These are phyloP conservation scores for Rhododendron vialii DNA, from an alignment of 148 eudicot species.

Conservation along the genomic window DNA sequence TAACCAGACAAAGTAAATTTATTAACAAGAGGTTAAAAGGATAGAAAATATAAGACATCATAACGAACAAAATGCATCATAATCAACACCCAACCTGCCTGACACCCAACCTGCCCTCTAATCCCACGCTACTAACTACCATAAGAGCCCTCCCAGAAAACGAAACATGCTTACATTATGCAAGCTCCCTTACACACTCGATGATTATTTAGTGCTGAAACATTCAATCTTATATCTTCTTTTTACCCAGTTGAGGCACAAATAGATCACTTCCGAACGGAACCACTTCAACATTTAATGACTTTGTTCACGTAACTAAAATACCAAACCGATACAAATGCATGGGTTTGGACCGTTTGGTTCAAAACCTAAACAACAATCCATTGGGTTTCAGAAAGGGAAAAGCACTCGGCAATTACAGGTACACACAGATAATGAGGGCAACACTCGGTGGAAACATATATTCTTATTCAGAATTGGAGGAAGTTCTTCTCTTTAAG, in stretches of 20 bases:
- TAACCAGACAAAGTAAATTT: no score
- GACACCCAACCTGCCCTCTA: no score
- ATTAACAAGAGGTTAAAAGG: no score
- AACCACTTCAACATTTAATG: neutral
- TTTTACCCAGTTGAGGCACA: neutral
- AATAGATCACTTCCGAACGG: neutral
- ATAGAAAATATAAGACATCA: no score
- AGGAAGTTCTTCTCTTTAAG: conserved; percentile 5
- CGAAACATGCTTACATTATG: no score
- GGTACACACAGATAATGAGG: neutral
- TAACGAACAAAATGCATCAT: no score
- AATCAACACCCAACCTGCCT: no score
- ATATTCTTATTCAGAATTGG: neutral
- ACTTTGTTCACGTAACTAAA: neutral
- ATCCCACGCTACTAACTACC: no score
- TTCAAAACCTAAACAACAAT: neutral
- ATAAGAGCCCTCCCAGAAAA: no score
- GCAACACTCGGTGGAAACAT: neutral
- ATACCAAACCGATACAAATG: neutral
- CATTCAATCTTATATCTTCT: no score
- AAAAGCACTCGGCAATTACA: neutral
- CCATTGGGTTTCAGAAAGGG: neutral
- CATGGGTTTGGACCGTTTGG: neutral
- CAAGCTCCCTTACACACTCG: no score
- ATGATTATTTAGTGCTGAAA: no score